A percentile compares a stretch with the other conserved stretches of the same genome.
Conservation (phyloP, 805 yeast species). For the Candida suzukii region DNA sequence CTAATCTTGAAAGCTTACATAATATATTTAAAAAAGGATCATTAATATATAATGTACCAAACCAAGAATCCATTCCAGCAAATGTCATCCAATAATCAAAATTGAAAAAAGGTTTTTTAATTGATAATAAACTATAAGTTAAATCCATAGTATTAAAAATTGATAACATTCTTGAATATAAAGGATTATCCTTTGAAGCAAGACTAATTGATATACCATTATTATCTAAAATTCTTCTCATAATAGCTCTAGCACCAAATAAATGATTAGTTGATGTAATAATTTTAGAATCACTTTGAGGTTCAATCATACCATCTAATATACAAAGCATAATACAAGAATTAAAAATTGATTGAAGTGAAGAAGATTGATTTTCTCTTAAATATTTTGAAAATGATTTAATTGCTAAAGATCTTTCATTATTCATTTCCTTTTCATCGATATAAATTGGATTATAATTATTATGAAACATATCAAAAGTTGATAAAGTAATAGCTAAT, state of each 20-base stretch:
- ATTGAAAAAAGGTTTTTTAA: constrained; percentile 13
- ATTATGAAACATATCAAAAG: constrained; percentile 14
- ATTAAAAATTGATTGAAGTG: constrained; percentile 7
- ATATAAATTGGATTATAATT: constrained; percentile 4
- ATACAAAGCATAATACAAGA: constrained; percentile 17
- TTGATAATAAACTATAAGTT: constrained; percentile 16
- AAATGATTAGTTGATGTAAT: constrained; percentile 11
- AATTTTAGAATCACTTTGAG: constrained; percentile 2
- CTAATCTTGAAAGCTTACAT: constrained; percentile 14
- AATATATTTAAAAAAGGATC: constrained; percentile 25
- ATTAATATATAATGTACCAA: constrained; percentile 14
- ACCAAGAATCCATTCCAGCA: constrained; percentile 20
- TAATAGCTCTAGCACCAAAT: constrained; percentile 19
- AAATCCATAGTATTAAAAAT: constrained; percentile 21
- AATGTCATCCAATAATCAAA: constrained; percentile 14
- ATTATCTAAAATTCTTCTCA: constrained; percentile 7
- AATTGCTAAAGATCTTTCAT: constrained; percentile 5
- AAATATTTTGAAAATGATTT: background rate
- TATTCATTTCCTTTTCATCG: constrained; percentile 3
- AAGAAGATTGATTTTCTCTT: background rate
- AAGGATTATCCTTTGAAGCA: constrained; percentile 1
- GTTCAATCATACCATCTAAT: constrained; percentile 20
- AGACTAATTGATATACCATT: background rate
- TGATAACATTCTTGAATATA: constrained; percentile 14
- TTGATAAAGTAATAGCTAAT: constrained; percentile 14